Percentiles rank a stretch among this genome's conserved stretches.
phyloP scores from a whole-genome alignment of 768 basidiomycete species.

The Kwoniella bestiolae region DNA sequence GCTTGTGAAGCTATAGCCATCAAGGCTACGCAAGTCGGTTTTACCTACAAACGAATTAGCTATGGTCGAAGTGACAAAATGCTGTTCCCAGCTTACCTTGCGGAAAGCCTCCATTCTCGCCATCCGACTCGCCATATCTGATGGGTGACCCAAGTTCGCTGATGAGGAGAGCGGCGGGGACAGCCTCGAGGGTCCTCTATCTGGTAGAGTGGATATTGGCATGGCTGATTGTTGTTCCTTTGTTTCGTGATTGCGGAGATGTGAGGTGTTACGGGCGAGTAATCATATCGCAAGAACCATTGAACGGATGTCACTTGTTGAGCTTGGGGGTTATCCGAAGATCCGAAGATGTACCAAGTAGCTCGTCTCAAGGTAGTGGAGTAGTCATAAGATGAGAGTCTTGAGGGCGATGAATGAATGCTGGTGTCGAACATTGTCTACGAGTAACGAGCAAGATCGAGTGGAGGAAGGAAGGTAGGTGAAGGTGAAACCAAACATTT shows the following conservation, averaged over 20 bases:
- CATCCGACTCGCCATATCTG: constrained; percentile 4
- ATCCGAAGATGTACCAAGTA: too few relatives aligned
- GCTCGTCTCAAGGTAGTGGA: too few relatives aligned
- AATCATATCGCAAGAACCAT: too few relatives aligned
- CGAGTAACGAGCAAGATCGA: too few relatives aligned
- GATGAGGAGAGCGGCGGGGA: background rate
- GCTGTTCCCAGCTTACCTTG: constrained; percentile 26
- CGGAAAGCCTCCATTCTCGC: constrained; percentile 46
- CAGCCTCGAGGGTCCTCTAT: background rate
- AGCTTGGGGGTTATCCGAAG: too few relatives aligned
- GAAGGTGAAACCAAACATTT: too few relatives aligned
- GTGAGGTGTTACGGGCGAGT: background rate
- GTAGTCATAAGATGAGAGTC: too few relatives aligned
- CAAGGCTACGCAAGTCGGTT: constrained; percentile 78
- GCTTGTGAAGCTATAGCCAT: constrained; percentile 69
- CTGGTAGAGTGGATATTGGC: background rate
- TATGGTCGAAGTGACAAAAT: background rate
- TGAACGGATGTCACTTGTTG: too few relatives aligned
- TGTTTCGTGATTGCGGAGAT: background rate
- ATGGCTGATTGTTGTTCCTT: background rate
- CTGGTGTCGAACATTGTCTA: too few relatives aligned
- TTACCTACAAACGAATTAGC: constrained; percentile 59
- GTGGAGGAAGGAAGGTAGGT: too few relatives aligned
- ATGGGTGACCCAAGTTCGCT: background rate
- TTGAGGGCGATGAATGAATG: too few relatives aligned